Percentiles rank a stretch among this genome's conserved stretches.
Conservation (phyloP, 2,329 filamentous ascomycete genomes). For the Sphaerulina musiva region DNA sequence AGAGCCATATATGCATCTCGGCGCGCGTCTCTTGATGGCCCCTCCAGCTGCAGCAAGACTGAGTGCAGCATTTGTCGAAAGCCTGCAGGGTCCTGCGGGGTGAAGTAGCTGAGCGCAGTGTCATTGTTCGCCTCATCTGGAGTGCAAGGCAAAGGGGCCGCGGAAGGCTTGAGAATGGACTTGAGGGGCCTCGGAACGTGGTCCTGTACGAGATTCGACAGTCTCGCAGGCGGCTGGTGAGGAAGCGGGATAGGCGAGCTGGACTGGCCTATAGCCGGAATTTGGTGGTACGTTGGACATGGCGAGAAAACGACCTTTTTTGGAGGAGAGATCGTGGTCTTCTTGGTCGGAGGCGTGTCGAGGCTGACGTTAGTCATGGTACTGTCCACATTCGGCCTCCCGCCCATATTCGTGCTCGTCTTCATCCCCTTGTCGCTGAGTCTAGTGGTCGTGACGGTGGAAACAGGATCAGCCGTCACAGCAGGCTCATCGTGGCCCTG, state of each 20-base stretch:
- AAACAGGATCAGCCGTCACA: background rate
- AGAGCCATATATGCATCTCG: conserved; percentile 83
- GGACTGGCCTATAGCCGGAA: conserved; percentile 21
- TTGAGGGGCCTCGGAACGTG: conserved; percentile 53
- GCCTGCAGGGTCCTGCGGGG: conserved; percentile 48
- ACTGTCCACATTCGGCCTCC: background rate
- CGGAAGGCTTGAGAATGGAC: conserved; percentile 73
- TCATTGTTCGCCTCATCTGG: conserved; percentile 30
- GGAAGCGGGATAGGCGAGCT: conserved; percentile 33
- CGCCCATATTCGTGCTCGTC: background rate
- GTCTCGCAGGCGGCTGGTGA: conserved; percentile 28
- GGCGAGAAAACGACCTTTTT: conserved; percentile 61
- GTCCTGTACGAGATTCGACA: conserved; percentile 30
- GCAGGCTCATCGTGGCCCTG: conserved; percentile 29
- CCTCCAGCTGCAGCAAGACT: conserved; percentile 71
- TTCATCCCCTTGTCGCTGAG: background rate
- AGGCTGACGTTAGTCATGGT: background rate
- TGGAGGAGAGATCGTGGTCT: conserved; percentile 23
- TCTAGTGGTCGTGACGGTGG: background rate
- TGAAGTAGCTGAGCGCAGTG: conserved; percentile 39
- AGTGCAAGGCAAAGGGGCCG: conserved; percentile 35
- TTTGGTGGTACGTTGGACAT: conserved; percentile 46
- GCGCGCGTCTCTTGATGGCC: conserved; percentile 63
- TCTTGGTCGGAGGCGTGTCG: conserved; percentile 17
- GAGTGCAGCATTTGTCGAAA: conserved; percentile 80